phyloP scores from a whole-genome alignment of 2,329 filamentous ascomycete species.

The Aspergillus eucalypticola region DNA sequence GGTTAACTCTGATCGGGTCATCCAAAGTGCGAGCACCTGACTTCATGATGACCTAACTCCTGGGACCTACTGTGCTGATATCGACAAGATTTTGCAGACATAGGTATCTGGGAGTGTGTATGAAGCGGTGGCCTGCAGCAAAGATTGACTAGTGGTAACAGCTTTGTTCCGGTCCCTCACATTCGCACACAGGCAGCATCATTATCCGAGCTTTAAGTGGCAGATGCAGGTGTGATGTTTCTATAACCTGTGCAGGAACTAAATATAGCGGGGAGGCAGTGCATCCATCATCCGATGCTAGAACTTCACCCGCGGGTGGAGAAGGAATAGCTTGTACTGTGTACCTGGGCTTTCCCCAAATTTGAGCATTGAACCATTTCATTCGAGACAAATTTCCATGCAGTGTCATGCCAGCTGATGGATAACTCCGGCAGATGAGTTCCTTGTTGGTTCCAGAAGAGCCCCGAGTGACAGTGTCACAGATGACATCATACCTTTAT shows the following conservation, averaged over 20 bases:
- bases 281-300: constrained; percentile 1
- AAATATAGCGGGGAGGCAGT: constrained; percentile 19
- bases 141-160: background rate
- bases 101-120: background rate
- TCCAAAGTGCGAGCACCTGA: constrained; percentile 6
- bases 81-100: background rate
- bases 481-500: background rate
- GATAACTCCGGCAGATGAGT: background rate
- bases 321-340: background rate
- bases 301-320: background rate
- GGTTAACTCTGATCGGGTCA: background rate
- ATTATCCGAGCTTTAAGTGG: constrained; percentile 12
- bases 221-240: background rate
- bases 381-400: background rate
- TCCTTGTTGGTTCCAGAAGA: background rate
- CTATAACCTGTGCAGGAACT: constrained; percentile 7
- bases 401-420: background rate
- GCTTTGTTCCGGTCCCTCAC: background rate
- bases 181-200: constrained; percentile 14
- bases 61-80: background rate
- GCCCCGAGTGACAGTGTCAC: background rate
- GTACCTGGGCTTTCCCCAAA: background rate
- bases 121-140: background rate
- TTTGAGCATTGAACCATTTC: background rate
- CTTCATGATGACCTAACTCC: constrained; percentile 17